Conservation (phyloP, 192 early-diverging fungal species). For the Endogone sp. region DNA sequence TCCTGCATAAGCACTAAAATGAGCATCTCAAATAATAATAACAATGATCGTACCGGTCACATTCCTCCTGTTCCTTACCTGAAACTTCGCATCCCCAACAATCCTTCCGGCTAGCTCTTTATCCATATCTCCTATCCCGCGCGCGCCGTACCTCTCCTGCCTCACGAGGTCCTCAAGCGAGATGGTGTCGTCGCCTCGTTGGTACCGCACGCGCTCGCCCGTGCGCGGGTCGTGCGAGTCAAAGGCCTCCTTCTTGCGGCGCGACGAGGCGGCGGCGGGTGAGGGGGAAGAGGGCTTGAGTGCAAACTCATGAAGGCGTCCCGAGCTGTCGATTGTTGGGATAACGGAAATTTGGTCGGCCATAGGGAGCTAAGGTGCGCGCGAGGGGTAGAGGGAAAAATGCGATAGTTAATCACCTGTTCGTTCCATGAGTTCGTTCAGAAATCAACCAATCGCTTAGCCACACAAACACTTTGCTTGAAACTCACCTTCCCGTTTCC, state of each 20-base stretch:
- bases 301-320: slow-evolving; percentile 52
- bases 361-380: not conserved
- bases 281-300: slow-evolving; percentile 13
- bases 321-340: slow-evolving; percentile 51
- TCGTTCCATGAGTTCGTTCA: slow-evolving; percentile 13
- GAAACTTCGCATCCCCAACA: slow-evolving; percentile 59
- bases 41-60: slow-evolving; percentile 22
- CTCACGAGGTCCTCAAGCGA: slow-evolving; percentile 64
- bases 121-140: slow-evolving; percentile 51
- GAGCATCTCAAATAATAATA: slow-evolving; percentile 7
- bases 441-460: not conserved
- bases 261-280: slow-evolving; percentile 10
- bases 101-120: slow-evolving; percentile 67
- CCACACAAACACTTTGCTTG: slow-evolving; percentile 3
- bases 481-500: not conserved
- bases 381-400: not conserved
- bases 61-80: slow-evolving; percentile 18
- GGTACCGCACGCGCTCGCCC: slow-evolving; percentile 62
- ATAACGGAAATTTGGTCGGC: slow-evolving; percentile 14
- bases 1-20: slow-evolving; percentile 52
- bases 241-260: slow-evolving; percentile 44
- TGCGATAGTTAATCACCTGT: slow-evolving; percentile 18
- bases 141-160: slow-evolving; percentile 57
- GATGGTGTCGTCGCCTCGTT: slow-evolving; percentile 46
- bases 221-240: slow-evolving; percentile 50